These are phyloP conservation scores for Pseudoneurospora amorphoporcata DNA, from an alignment of 495 filamentous ascomycete species.

Conservation along the genomic window DNA sequence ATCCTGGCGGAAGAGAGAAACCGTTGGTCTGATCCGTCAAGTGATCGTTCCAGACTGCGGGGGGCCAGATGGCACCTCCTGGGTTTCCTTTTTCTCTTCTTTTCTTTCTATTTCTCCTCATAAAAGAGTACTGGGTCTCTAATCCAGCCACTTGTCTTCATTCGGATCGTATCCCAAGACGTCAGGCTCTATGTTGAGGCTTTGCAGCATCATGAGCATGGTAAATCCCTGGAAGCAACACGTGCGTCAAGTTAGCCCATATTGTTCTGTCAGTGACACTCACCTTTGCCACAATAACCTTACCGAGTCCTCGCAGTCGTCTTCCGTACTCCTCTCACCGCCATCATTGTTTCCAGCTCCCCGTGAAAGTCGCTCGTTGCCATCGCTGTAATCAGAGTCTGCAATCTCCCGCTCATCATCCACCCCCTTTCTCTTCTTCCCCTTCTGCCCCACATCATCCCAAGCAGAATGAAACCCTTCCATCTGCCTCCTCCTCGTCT, in stretches of 20 bases:
- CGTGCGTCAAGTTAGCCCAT: constrained; percentile 3
- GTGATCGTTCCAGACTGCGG: neutral
- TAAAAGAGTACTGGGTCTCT: neutral
- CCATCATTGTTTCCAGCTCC: constrained; percentile 7
- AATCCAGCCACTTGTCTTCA: constrained; percentile 21
- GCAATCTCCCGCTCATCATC: constrained; percentile 1
- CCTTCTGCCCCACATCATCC: neutral
- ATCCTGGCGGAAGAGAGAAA: neutral
- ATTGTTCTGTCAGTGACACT: neutral
- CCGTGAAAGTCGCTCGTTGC: neutral
- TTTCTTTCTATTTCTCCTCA: neutral
- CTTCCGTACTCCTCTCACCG: neutral
- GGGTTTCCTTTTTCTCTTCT: neutral
- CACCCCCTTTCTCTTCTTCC: constrained; percentile 2
- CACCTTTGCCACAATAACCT: neutral
- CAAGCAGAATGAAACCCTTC: neutral
- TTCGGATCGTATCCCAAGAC: constrained; percentile 16
- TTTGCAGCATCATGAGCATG: constrained; percentile 24
- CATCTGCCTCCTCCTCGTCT: constrained; percentile 6
- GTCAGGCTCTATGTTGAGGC: constrained; percentile 22
- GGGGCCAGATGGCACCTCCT: neutral
- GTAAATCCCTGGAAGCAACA: constrained; percentile 16
- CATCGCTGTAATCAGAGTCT: neutral
- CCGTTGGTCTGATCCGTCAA: neutral
- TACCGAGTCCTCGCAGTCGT: constrained; percentile 6